Evolutionary conservation across 306 rosid genomes (phyloP).

Genomic region (Gastrolobium villosum): DNA sequence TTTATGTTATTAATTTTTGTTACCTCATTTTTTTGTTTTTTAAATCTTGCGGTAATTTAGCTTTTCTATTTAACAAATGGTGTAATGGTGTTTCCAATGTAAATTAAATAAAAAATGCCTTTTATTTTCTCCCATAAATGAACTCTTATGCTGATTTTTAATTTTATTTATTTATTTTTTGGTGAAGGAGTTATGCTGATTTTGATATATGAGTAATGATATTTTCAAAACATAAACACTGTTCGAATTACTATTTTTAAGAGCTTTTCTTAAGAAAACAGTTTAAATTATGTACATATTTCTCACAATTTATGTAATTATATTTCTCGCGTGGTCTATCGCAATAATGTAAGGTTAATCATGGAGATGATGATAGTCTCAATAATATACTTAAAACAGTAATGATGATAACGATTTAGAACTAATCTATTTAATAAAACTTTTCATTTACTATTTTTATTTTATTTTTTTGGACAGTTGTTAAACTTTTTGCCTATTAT

Average conservation of each 20-base stretch:
- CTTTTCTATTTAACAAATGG: not conserved
- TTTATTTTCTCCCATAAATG: not conserved
- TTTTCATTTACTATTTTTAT: not conserved
- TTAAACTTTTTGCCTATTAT: too few species aligned
- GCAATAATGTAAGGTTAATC: not conserved
- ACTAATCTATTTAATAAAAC: not conserved
- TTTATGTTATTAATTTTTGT: too few species aligned
- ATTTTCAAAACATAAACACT: too few species aligned
- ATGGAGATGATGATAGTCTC: not conserved
- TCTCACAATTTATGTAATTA: not conserved
- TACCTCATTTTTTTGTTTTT: too few species aligned
- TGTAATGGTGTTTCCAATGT: constrained; percentile 10
- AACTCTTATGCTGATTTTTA: too few species aligned
- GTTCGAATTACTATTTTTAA: too few species aligned
- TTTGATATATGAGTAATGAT: too few species aligned
- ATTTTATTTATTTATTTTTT: not conserved
- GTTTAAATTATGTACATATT: not conserved
- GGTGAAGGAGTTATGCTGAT: too few species aligned
- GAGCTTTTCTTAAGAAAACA: not conserved
- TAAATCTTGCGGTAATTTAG: not conserved
- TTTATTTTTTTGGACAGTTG: too few species aligned
- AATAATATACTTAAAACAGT: not conserved
- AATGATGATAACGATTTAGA: not conserved
- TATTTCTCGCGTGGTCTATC: too few species aligned
- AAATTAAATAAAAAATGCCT: not conserved